These are phyloP conservation scores for Malania oleifera DNA, from an alignment of 164 flowering plant genomes.

Conservation along the genomic window DNA sequence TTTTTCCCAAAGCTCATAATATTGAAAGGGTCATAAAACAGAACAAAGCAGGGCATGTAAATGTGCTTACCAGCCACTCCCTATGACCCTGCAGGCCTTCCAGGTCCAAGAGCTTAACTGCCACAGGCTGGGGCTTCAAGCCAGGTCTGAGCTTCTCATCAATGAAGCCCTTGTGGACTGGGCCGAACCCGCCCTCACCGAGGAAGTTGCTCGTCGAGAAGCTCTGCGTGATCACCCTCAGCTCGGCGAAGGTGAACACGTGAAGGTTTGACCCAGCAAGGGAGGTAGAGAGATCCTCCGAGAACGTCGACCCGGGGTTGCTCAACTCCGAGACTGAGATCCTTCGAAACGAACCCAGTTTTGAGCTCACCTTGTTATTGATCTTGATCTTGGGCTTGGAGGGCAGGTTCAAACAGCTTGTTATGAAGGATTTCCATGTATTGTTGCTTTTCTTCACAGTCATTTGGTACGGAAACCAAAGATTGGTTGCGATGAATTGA, in stretches of 20 bases:
- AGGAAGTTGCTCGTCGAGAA: constrained; percentile 53
- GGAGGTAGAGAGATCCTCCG: constrained; percentile 56
- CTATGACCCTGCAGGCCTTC: constrained; percentile 65
- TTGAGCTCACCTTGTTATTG: too few relatives aligned
- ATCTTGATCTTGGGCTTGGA: too few relatives aligned
- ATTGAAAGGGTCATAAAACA: background rate
- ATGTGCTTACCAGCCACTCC: constrained; percentile 63
- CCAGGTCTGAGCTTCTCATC: constrained; percentile 63
- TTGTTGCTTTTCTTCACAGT: too few relatives aligned
- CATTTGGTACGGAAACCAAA: too few relatives aligned
- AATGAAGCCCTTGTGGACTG: constrained; percentile 70
- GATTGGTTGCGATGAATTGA: too few relatives aligned
- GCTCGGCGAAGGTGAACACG: constrained; percentile 46
- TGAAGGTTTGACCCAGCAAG: constrained; percentile 50
- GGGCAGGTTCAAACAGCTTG: too few relatives aligned
- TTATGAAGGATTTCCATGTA: too few relatives aligned
- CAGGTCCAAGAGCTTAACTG: constrained; percentile 60
- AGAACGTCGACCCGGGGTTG: constrained; percentile 24
- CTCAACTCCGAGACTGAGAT: constrained; percentile 42
- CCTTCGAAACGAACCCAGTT: constrained; percentile 27
- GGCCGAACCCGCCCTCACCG: constrained; percentile 85
- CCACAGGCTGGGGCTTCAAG: constrained; percentile 61
- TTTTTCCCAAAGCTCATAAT: too few relatives aligned
- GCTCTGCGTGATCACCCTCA: constrained; percentile 51
- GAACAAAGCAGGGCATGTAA: background rate